A percentile compares a stretch with the other conserved stretches of the same genome.
Evolutionary conservation across 2,329 filamentous ascomycete species (phyloP).

Genomic region (Neonectria hederae): DNA sequence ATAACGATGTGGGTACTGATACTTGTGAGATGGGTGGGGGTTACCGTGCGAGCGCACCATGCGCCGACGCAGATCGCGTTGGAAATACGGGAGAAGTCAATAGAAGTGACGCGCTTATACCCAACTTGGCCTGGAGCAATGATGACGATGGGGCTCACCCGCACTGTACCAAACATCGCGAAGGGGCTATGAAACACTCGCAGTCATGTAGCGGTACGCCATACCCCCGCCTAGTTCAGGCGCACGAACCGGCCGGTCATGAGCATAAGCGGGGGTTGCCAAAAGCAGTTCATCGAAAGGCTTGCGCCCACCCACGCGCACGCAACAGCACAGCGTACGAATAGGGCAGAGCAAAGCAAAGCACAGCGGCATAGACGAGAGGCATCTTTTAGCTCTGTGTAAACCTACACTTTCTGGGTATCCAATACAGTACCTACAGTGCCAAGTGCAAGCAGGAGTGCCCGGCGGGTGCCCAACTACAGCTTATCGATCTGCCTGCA

Average conservation of each 20-base stretch:
- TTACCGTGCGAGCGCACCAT: slow-evolving; percentile 36
- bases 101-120: slow-evolving; percentile 7
- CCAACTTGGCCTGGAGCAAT: slow-evolving; percentile 17
- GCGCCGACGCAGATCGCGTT: background rate
- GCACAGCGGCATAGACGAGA: background rate
- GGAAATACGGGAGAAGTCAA: background rate
- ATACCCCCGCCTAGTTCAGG: slow-evolving; percentile 27
- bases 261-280: slow-evolving; percentile 39
- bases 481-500: slow-evolving; percentile 17
- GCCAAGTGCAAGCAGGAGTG: background rate
- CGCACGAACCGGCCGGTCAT: slow-evolving; percentile 38
- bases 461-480: background rate
- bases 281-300: slow-evolving; percentile 28
- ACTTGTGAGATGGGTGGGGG: slow-evolving; percentile 20
- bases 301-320: slow-evolving; percentile 6
- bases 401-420: background rate
- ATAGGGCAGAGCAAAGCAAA: background rate
- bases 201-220: slow-evolving; percentile 29
- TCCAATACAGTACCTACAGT: background rate
- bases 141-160: slow-evolving; percentile 32
- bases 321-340: background rate
- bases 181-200: slow-evolving; percentile 26
- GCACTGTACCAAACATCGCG: slow-evolving; percentile 33
- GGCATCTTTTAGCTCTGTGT: background rate
- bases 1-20: slow-evolving; percentile 37